phyloP scores from a whole-genome alignment of 495 filamentous ascomycete genomes.

The Sporormia fimetaria region DNA sequence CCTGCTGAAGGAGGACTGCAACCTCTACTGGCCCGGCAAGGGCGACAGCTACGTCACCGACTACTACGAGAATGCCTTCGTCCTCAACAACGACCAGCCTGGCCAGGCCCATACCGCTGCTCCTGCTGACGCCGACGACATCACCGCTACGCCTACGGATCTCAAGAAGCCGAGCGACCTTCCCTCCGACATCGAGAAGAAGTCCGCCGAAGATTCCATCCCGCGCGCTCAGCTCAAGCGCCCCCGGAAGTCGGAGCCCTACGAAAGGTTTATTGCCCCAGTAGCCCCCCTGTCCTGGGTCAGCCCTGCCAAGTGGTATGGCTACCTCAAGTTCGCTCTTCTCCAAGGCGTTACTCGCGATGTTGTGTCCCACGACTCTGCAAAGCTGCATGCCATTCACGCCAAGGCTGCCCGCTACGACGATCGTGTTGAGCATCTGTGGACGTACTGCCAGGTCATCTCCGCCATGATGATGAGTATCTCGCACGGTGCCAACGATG shows the following conservation, averaged over 20 bases:
- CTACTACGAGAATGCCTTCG: constrained; percentile 39
- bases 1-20: constrained; percentile 32
- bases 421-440: constrained; percentile 27
- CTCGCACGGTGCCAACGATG: constrained; percentile 28
- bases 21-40: constrained; percentile 22
- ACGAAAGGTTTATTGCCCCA: constrained; percentile 12
- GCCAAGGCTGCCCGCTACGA: constrained; percentile 16
- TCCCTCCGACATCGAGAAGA: no score
- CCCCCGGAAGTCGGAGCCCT: no score
- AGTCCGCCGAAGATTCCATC: no score
- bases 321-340: constrained; percentile 14
- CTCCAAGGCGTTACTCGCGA: constrained; percentile 47
- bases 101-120: no score
- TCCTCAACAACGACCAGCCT: no score
- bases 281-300: constrained; percentile 5
- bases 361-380: constrained; percentile 40
- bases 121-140: no score
- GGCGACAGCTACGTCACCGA: constrained; percentile 36
- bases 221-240: no score
- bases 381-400: constrained; percentile 30
- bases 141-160: no score
- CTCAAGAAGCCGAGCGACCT: no score
- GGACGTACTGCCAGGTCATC: constrained; percentile 35
- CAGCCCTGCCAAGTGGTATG: constrained; percentile 7
- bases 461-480: constrained; percentile 45